Conservation (phyloP, 2,329 filamentous ascomycete genomes). For the Neoascochyta sp. region DNA sequence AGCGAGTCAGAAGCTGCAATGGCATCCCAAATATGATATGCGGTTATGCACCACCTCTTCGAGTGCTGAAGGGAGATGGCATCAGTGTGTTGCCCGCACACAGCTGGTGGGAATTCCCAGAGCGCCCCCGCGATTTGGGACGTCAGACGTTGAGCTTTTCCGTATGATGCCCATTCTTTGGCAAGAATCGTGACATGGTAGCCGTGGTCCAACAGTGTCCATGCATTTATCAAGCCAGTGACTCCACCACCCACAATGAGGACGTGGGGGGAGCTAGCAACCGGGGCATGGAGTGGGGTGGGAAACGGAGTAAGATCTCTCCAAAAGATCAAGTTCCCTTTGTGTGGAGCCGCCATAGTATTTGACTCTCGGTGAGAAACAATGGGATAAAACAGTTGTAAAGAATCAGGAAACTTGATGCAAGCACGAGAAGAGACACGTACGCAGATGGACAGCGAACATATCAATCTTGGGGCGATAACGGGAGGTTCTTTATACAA, state of each 20-base stretch:
- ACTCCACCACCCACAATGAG: slow-evolving; percentile 28
- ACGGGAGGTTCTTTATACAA: too few species aligned
- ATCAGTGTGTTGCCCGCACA: slow-evolving; percentile 45
- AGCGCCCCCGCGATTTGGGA: slow-evolving; percentile 49
- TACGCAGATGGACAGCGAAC: too few species aligned
- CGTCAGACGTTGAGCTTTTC: slow-evolving; percentile 40
- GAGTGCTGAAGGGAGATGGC: slow-evolving; percentile 41
- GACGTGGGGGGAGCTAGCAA: slow-evolving; percentile 8
- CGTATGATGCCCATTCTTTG: slow-evolving; percentile 41
- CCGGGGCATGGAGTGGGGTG: background rate
- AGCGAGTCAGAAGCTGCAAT: slow-evolving; percentile 37
- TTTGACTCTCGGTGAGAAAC: too few species aligned
- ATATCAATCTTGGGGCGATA: too few species aligned
- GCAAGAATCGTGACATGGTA: slow-evolving; percentile 47
- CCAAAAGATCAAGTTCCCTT: background rate
- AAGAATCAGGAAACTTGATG: too few species aligned
- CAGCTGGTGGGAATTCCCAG: slow-evolving; percentile 48
- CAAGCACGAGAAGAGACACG: too few species aligned
- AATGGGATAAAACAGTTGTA: too few species aligned
- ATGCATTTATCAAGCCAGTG: slow-evolving; percentile 37
- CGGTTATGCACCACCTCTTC: slow-evolving; percentile 43
- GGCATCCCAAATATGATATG: slow-evolving; percentile 43
- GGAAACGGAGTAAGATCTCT: background rate
- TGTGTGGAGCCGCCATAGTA: background rate
- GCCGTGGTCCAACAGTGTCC: slow-evolving; percentile 45